phyloP scores from a whole-genome alignment of 345 rosid genomes.

The Cochlearia excelsa region DNA sequence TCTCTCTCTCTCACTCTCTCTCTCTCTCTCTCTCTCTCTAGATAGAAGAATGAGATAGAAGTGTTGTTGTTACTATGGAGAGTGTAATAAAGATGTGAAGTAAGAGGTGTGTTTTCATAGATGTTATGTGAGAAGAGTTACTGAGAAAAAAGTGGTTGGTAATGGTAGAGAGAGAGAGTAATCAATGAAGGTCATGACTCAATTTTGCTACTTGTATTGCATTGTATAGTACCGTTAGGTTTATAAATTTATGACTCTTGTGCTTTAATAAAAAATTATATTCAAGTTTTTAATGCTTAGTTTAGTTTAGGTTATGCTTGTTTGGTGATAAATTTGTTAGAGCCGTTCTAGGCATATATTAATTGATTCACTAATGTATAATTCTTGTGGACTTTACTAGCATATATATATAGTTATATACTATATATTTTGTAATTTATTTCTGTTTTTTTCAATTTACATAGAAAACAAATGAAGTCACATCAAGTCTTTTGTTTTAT shows the following conservation, averaged over 20 bases:
- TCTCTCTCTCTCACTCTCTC: conserved; percentile 20
- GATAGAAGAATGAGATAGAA: conserved; percentile 23
- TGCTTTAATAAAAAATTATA: neutral
- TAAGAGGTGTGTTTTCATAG: conserved; percentile 26
- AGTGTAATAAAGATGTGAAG: conserved; percentile 24
- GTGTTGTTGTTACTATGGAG: conserved; percentile 7
- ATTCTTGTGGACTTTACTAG: conserved; percentile 23
- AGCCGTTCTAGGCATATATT: too few relatives aligned
- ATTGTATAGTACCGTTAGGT: conserved; percentile 26
- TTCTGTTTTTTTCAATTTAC: conserved; percentile 15
- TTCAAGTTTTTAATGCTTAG: neutral
- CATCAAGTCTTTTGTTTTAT: conserved; percentile 25
- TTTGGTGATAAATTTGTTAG: neutral
- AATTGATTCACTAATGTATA: too few relatives aligned
- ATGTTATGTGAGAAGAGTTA: conserved; percentile 32
- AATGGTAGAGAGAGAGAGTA: conserved; percentile 30
- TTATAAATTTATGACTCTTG: conserved; percentile 25
- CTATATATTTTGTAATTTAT: conserved; percentile 15
- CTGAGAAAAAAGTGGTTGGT: conserved; percentile 34
- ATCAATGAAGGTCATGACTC: conserved; percentile 26
- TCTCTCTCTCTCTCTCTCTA: neutral
- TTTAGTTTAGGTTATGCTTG: neutral
- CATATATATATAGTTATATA: neutral
- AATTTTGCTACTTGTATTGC: conserved; percentile 16
- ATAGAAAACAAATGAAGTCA: conserved; percentile 33